Evolutionary conservation across 441 rosid genomes (phyloP), one percentile per base, ranked within the genome.

Genomic region (Adansonia grandidieri): DNA sequence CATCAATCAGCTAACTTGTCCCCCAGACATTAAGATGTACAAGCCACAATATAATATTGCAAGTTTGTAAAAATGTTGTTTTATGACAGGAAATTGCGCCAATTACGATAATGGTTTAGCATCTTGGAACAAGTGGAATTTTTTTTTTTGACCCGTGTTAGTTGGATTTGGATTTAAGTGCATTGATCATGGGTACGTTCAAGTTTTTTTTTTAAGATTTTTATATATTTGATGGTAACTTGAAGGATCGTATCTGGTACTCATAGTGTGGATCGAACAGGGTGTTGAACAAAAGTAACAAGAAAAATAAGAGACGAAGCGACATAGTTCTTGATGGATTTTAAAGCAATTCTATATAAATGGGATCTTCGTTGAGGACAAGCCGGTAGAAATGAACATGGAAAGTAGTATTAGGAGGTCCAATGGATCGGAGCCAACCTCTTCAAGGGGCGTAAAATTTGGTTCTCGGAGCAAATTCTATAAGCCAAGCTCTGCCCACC

Each of bases 1-100:
- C 61, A 50, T 75, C 32, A 4, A 76, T n/a, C 14, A 64, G 69
- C 77, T 47, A 44, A 42, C 48, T n/a, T 75, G 71, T 75, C 60
- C 24, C 61, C 72, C 54, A 53, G 73, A 65, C 72, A 51, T 63
- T 48, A 60, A 58, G 56, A 60, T 74, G 77, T 62, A 28, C 9
- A 62, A 62, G 67, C 44, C 67, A 61, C 42, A 62, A 5, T 62
- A 62, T 62, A 62, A 62, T 28, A 24, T 62, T 28, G 67, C 67
- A 13, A 28, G 4, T 6, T 13, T 28, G 44, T 28, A 62, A 62
- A 61, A 28, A 13, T 6, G 6, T 24, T 61, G 42, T 61, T 61
- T 6, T 5, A 28, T 28, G 44, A 62, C 44, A 62, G 67, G 67
- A 62, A 32, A 62, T 32, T 62, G 67, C 9, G 4, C 67, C 42